These are phyloP conservation scores for Chaetoceros tenuissimus DNA, from an alignment of 108 stramenopile genomes.

Conservation along the genomic window DNA sequence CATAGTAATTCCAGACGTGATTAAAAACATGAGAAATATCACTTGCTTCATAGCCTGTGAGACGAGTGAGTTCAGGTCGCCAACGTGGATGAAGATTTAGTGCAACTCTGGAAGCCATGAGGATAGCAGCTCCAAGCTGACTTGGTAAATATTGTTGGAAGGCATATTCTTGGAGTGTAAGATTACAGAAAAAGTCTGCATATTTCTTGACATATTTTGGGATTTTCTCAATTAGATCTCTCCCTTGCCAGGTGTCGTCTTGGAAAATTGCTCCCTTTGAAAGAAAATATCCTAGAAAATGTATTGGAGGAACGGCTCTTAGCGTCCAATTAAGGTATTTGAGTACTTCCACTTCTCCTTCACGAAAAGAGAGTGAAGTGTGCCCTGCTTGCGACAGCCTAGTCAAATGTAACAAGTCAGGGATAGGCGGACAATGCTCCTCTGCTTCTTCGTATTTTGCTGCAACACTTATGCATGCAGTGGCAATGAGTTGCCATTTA, in stretches of 20 bases:
- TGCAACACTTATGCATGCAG: slow-evolving; percentile 80
- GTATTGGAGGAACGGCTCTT: slow-evolving; percentile 73
- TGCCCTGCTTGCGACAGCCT: slow-evolving; percentile 61
- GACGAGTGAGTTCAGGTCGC: slow-evolving; percentile 57
- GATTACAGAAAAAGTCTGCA: slow-evolving; percentile 91
- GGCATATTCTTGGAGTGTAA: slow-evolving; percentile 84
- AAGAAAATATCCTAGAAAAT: slow-evolving; percentile 74
- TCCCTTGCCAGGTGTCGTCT: slow-evolving; percentile 78
- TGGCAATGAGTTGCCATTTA: slow-evolving; percentile 88
- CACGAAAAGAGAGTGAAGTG: slow-evolving; percentile 75
- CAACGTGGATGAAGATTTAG: slow-evolving; percentile 75
- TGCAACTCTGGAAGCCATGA: slow-evolving; percentile 72
- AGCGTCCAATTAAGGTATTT: slow-evolving; percentile 68
- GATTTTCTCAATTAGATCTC: slow-evolving; percentile 80
- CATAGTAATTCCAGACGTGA: slow-evolving; percentile 82
- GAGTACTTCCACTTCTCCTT: slow-evolving; percentile 78
- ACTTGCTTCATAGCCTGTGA: slow-evolving; percentile 72
- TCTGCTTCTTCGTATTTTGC: slow-evolving; percentile 90
- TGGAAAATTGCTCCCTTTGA: slow-evolving; percentile 67
- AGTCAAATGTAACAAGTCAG: slow-evolving; percentile 72
- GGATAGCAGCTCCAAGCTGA: slow-evolving; percentile 74
- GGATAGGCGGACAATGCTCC: slow-evolving; percentile 84
- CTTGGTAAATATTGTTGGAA: slow-evolving; percentile 86
- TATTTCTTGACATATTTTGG: slow-evolving; percentile 89
- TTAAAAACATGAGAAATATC: slow-evolving; percentile 64